Conservation (phyloP, 2,329 filamentous ascomycete genomes). For the Curvularia sp. region DNA sequence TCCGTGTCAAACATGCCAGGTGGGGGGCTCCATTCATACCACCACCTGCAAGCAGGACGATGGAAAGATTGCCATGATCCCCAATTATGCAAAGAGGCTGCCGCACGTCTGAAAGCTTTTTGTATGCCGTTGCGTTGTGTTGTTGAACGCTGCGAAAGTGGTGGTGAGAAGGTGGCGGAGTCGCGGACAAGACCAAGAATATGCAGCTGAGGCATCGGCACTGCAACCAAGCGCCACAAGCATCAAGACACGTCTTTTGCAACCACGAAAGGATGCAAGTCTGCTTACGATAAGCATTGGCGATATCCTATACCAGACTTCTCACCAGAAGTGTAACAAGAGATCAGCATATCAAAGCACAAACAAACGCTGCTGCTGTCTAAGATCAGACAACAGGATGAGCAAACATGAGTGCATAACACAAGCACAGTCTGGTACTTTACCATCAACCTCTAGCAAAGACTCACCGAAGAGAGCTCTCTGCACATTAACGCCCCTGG, state of each 20-base stretch:
- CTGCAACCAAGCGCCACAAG: neutral
- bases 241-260: neutral
- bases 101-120: neutral
- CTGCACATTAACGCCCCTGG: neutral
- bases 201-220: neutral
- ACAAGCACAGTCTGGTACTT: neutral
- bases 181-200: neutral
- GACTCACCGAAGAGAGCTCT: neutral
- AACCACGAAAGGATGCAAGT: neutral
- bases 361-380: neutral
- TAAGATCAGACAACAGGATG: neutral
- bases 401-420: neutral
- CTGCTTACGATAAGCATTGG: neutral
- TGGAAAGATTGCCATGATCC: neutral
- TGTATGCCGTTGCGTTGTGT: neutral
- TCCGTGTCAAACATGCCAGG: neutral
- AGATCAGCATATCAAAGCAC: neutral
- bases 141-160: neutral
- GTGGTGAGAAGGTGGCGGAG: constrained; percentile 1
- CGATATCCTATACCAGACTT: neutral
- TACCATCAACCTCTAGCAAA: neutral
- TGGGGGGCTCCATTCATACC: neutral
- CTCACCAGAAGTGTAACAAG: neutral
- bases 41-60: neutral
- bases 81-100: neutral